Conservation (phyloP, 352 stramenopile genomes). For the Globisporangium yorkense region DNA sequence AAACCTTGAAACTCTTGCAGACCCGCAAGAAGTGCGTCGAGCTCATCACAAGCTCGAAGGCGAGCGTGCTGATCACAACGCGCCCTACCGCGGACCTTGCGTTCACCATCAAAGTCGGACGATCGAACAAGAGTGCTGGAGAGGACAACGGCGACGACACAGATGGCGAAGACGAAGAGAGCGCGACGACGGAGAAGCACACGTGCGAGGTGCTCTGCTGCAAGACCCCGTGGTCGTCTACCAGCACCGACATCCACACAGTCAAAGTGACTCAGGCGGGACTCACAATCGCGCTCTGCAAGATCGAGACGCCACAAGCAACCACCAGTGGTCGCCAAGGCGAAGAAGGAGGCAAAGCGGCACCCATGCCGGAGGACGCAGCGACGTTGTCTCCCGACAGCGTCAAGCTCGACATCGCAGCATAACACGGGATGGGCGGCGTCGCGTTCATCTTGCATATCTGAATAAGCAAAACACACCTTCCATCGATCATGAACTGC, state of each 20-base stretch:
- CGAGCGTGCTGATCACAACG: conserved; percentile 30
- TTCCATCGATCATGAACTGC: no score
- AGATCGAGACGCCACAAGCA: conserved; percentile 4
- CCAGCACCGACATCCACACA: conserved; percentile 22
- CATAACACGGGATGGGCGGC: background rate
- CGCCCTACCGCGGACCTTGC: conserved; percentile 21
- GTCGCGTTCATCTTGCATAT: background rate
- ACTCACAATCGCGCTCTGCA: conserved; percentile 26
- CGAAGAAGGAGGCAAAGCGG: conserved; percentile 4
- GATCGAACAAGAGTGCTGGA: background rate
- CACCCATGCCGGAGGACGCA: conserved; percentile 19
- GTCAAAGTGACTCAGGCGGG: conserved; percentile 40
- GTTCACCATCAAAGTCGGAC: conserved; percentile 5
- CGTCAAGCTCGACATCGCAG: conserved; percentile 24
- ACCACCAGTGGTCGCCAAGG: background rate
- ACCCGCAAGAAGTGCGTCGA: conserved; percentile 28
- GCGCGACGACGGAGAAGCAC: conserved; percentile 16
- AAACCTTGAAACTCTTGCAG: conserved; percentile 6
- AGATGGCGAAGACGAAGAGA: conserved; percentile 24
- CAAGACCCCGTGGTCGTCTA: conserved; percentile 25
- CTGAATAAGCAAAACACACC: background rate
- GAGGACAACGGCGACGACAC: conserved; percentile 17
- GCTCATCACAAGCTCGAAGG: conserved; percentile 31
- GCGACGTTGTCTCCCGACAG: conserved; percentile 25
- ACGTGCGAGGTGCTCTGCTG: conserved; percentile 57